phyloP scores from a whole-genome alignment of 1,139 yeast species.

The Oligophagozyma castellii region DNA sequence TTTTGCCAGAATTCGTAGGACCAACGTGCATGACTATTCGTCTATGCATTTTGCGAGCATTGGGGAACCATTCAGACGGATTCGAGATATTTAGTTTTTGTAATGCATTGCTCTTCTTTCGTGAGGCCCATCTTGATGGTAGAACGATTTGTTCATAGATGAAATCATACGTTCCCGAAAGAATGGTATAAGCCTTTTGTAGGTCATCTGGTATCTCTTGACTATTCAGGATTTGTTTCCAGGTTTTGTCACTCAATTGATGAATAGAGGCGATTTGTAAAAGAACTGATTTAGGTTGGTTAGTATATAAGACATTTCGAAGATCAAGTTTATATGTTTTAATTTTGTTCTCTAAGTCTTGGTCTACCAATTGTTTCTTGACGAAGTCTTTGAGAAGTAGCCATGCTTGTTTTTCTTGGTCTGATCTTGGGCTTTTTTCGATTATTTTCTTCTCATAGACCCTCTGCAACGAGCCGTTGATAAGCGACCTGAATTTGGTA shows the following conservation, averaged over 20 bases:
- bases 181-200: no score
- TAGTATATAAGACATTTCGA: constrained; percentile 9
- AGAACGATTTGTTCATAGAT: constrained; percentile 16
- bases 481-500: constrained; percentile 5
- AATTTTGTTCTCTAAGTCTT: constrained; percentile 3
- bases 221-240: constrained; percentile 6
- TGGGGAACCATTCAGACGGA: constrained; percentile 84
- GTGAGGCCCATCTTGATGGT: constrained; percentile 8
- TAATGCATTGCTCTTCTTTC: background rate
- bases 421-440: constrained; percentile 4
- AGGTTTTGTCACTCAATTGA: constrained; percentile 4
- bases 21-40: constrained; percentile 85
- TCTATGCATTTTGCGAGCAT: constrained; percentile 67
- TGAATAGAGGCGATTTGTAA: constrained; percentile 9
- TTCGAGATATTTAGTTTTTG: constrained; percentile 36
- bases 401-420: constrained; percentile 12
- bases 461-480: constrained; percentile 9
- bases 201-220: constrained; percentile 4
- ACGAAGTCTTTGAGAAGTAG: constrained; percentile 13
- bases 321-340: constrained; percentile 5
- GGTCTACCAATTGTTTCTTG: constrained; percentile 11
- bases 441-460: constrained; percentile 11
- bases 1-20: constrained; percentile 96
- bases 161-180: no score
- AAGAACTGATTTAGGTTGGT: constrained; percentile 8